Base-by-base conservation (phyloP, 2,329 filamentous ascomycete species). In the Aspergillus fumigatus region DNA sequence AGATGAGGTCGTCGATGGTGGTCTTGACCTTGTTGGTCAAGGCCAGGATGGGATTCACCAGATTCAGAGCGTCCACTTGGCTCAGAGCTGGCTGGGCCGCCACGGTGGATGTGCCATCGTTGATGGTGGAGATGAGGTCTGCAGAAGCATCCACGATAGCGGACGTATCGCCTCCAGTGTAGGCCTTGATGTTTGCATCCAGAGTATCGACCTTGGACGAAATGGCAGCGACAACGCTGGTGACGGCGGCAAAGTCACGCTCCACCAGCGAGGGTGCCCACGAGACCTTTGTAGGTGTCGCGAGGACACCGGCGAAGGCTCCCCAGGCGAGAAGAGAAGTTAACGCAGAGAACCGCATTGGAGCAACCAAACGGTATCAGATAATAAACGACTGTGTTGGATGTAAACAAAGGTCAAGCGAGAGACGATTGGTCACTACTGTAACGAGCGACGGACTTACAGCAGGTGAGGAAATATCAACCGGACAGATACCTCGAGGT, bases 11-110 rank as follows among this genome's bases (percentile, higher is more conserved):
- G 23, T 47, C 26, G 43, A 47, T 62, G 26, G 59, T 55, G 19
- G 17, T 47, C 32, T 69, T 29, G 57, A 70, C 55, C 23, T 62
- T 53, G 3, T 49, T 49, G 51, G 56, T 64, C 51, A 70, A 58
- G 51, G 54, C 56, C 27, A 56, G 21, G 45, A 70, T 61, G 7
- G 63, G 59, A 14, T 23, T 21, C 14, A 58, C 58, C 21, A 70
- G 61, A 23, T 40, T 10, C 25, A 65, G 48, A 29, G 65, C 65
- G n/a, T 69, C 67, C 19, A 25, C 56, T n/a, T 48, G 32, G 58
- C 53, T 59, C 53, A 70, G 61, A 2, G 57, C 43, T 4, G 41
- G 26, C 48, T 62, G 35, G 40, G 21, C 53, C 4, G 59, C 47
- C 43, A 67, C 62, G 29, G 51, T 61, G 9, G 50, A 53, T 49